phyloP scores from a whole-genome alignment of 2,329 filamentous ascomycete species.

The Bipolaris gigantea region DNA sequence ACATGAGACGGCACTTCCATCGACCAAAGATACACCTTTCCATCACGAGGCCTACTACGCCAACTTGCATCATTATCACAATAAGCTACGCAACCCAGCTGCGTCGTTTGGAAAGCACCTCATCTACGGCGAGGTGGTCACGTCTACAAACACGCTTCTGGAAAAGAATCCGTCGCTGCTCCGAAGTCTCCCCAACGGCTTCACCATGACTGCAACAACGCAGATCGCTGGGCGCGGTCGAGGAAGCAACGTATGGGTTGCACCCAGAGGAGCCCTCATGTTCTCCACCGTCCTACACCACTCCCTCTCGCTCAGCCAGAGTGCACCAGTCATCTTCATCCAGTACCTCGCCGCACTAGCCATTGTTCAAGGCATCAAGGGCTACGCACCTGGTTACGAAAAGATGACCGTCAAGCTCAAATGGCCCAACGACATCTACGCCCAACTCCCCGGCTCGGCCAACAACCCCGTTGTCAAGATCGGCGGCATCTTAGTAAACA shows the following conservation, averaged over 20 bases:
- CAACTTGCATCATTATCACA: conserved; percentile 69
- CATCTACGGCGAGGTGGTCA: conserved; percentile 88
- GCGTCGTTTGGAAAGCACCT: conserved; percentile 73
- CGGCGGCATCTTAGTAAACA: conserved; percentile 89
- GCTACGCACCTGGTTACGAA: conserved; percentile 75
- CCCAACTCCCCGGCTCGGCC: conserved; percentile 54
- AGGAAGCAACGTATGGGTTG: conserved; percentile 92
- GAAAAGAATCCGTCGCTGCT: conserved; percentile 89
- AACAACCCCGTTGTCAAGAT: conserved; percentile 75
- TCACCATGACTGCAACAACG: conserved; percentile 82
- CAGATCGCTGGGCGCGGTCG: conserved; percentile 87
- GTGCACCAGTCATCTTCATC: conserved; percentile 84
- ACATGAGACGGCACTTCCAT: conserved; percentile 69
- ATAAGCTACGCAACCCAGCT: conserved; percentile 58
- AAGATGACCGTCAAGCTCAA: conserved; percentile 82
- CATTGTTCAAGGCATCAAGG: conserved; percentile 78
- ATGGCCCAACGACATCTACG: conserved; percentile 91
- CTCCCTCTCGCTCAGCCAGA: conserved; percentile 68
- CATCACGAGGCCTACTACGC: conserved; percentile 79
- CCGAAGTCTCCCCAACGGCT: conserved; percentile 76
- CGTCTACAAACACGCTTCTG: conserved; percentile 88
- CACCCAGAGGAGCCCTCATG: conserved; percentile 80
- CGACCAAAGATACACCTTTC: conserved; percentile 78
- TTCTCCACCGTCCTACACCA: conserved; percentile 90
- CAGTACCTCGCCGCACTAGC: conserved; percentile 92